Evolutionary conservation across 2,329 filamentous ascomycete species (phyloP).

Genomic region (Talaromyces sp.): DNA sequence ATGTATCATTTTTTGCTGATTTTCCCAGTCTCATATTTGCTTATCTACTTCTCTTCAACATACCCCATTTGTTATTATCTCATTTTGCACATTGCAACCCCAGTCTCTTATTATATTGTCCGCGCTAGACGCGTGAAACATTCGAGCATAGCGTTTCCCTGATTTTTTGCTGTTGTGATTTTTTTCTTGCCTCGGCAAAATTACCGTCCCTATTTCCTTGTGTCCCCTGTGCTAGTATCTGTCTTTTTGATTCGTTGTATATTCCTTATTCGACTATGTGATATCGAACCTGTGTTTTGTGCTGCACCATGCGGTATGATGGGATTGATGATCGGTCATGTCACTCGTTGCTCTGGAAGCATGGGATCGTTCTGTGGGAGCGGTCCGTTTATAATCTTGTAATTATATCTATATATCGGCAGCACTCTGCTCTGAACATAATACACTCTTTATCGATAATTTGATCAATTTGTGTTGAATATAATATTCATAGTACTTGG

Average conservation of each 20-base stretch:
- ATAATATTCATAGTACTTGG: too few relatives aligned
- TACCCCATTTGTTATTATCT: slow-evolving; percentile 18
- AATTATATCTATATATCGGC: slow-evolving; percentile 11
- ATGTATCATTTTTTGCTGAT: slow-evolving; percentile 17
- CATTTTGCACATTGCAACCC: slow-evolving; percentile 8
- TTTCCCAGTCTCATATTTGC: slow-evolving; percentile 27
- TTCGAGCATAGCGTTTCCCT: slow-evolving; percentile 13
- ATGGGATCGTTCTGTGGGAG: neutral
- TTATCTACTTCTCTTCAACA: slow-evolving; percentile 20
- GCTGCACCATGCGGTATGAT: neutral
- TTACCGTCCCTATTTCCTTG: slow-evolving; percentile 13
- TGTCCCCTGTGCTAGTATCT: neutral
- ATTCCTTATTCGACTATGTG: neutral
- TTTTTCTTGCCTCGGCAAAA: neutral
- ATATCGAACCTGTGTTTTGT: slow-evolving; percentile 2
- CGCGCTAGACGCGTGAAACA: slow-evolving; percentile 15
- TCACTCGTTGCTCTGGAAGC: slow-evolving; percentile 13
- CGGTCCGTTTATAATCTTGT: slow-evolving; percentile 12
- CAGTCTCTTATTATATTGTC: slow-evolving; percentile 12
- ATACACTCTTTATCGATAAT: neutral
- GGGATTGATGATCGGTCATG: slow-evolving; percentile 4
- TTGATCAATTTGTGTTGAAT: neutral
- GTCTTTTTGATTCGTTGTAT: slow-evolving; percentile 10
- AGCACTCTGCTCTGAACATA: slow-evolving; percentile 11
- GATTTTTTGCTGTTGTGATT: neutral